These are phyloP conservation scores for Solanum virginianum DNA, from an alignment of 257 asterid species.

Conservation along the genomic window DNA sequence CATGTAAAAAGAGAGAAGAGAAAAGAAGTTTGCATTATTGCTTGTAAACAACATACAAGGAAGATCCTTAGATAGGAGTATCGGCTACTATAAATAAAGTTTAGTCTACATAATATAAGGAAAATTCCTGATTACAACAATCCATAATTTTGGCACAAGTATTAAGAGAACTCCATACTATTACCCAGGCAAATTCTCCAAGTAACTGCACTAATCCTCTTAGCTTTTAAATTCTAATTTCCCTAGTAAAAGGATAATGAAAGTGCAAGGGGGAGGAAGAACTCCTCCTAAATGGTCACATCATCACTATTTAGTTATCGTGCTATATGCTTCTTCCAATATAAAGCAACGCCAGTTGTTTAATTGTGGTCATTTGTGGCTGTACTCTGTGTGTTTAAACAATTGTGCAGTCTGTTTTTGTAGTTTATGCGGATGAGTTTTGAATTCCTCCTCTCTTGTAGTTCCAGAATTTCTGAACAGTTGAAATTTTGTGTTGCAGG, in stretches of 20 bases:
- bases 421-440: not conserved
- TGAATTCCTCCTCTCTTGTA: not conserved
- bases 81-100: not conserved
- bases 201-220: not conserved
- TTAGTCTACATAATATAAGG: not conserved
- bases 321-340: not conserved
- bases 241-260: not conserved
- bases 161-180: not conserved
- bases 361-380: not conserved
- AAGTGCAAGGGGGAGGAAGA: not conserved
- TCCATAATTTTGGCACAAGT: not conserved
- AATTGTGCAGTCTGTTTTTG: not conserved
- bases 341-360: not conserved
- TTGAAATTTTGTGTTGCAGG: conserved; percentile 48
- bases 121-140: not conserved
- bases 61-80: not conserved
- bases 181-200: not conserved
- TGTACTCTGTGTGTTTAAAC: not conserved
- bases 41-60: not conserved
- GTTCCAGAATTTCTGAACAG: conserved; percentile 10
- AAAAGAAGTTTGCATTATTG: not conserved
- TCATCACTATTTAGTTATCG: not conserved
- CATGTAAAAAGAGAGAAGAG: not conserved
- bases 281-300: not conserved
- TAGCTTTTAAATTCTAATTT: not conserved